Percentiles rank a stretch among this genome's conserved stretches.
Conservation (phyloP, 345 rosid genomes). For the Eucalyptus marginata region DNA sequence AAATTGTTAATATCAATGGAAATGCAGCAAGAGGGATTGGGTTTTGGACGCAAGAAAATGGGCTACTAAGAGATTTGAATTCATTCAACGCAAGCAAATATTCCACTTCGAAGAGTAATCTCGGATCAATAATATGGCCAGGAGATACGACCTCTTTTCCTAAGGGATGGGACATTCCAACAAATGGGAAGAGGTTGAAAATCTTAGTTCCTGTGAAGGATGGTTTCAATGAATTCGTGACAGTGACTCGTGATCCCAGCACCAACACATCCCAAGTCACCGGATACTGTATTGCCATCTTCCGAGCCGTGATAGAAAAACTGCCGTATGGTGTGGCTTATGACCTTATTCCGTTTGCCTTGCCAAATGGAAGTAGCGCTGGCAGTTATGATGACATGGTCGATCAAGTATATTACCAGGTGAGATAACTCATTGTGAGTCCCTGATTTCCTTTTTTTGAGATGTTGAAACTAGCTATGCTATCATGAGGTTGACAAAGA, state of each 20-base stretch:
- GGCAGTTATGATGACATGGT: not conserved
- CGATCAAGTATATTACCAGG: not conserved
- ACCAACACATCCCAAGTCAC: not conserved
- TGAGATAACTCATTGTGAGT: not conserved
- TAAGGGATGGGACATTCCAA: not conserved
- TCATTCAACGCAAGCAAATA: not conserved
- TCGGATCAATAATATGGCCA: not conserved
- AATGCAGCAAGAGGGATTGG: not conserved
- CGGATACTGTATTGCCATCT: not conserved
- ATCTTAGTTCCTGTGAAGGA: no score
- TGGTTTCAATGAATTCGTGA: no score
- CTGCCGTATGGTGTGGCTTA: not conserved
- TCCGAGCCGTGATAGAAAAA: not conserved
- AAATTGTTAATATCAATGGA: not conserved
- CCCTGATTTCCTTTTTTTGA: no score
- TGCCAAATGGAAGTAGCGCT: not conserved
- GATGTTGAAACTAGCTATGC: not conserved
- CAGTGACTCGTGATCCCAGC: fast-evolving
- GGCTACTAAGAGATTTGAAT: not conserved
- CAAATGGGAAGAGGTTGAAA: not conserved
- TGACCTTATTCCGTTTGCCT: not conserved
- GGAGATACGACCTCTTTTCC: not conserved
- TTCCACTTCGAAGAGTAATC: not conserved
- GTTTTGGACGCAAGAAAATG: not conserved
- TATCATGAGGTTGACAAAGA: not conserved